Base-by-base conservation (phyloP, 306 rosid genomes). In the Mimosa bimucronata region DNA sequence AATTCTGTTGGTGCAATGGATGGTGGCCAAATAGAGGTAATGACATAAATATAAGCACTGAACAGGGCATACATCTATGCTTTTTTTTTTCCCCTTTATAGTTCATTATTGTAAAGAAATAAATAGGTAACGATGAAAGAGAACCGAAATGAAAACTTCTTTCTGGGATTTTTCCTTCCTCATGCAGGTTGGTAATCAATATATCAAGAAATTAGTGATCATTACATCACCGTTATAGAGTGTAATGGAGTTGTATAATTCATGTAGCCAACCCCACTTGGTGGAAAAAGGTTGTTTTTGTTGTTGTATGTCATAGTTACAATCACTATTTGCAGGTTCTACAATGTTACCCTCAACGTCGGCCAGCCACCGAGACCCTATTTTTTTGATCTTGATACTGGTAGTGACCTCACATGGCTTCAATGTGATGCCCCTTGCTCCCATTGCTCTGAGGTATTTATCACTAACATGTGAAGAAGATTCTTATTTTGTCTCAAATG, bases 331-430 rank as follows among this genome's bases (percentile, higher is more conserved):
- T 82, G 79, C 89, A 94, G 98, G 87, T 88, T 82, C 69, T 94
- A 92, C 76, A 94, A 94, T 71, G 94, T 92, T 12, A 94, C 98
- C 64, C 76, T 94, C 15, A 86, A 77, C 83, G 77, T 94, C 30
- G 98, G 98, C 8, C 87, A 88, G 69, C 98, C 98, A 73, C 87
- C 98, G 3, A 92, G 84, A 88, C 98, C 97, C 8, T 94, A 92
- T 84, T 94, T 86, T 88, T 88, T 94, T 57, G 98, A 94, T 78
- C 92, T 96, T 42, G 98, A 94, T 85, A 94, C 97, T 0, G 98
- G 98, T 18, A 94, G 98, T 80, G 98, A 94, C 86, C 94, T 94
- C 78, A 91, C 98, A 64, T 94, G 98, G 98, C 97, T 94, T 83
- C 98, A 92, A 84, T 94, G 98, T 78, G 97, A 92, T 77, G 97